Conservation (phyloP, 345 rosid species). For the Sisymbrium altissimum region DNA sequence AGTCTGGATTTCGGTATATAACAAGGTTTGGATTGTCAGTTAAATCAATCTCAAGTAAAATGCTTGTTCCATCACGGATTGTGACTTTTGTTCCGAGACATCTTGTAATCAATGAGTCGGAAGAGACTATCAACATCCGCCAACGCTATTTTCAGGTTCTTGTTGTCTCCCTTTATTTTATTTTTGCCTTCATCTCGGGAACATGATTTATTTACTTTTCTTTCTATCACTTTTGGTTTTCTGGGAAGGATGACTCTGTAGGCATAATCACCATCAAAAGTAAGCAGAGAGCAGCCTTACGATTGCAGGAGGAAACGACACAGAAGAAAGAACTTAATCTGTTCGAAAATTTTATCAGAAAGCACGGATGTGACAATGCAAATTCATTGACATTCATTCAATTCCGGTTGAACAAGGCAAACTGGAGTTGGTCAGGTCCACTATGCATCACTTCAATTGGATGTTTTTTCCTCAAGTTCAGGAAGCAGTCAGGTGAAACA, state of each 20-base stretch:
- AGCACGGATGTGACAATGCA: conserved; percentile 60
- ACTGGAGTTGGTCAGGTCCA: conserved; percentile 86
- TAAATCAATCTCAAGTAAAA: conserved; percentile 45
- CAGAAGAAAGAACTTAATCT: conserved; percentile 56
- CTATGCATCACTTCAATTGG: conserved; percentile 85
- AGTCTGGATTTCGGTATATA: conserved; percentile 50
- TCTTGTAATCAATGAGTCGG: conserved; percentile 68
- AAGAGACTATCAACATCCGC: conserved; percentile 58
- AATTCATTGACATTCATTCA: conserved; percentile 54
- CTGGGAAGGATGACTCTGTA: conserved; percentile 59
- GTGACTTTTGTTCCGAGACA: conserved; percentile 73
- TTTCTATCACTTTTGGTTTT: conserved; percentile 16
- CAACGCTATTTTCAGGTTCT: conserved; percentile 79
- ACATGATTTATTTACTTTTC: conserved; percentile 22
- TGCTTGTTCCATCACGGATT: conserved; percentile 56
- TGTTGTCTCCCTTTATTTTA: not conserved
- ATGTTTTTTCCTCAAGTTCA: conserved; percentile 76
- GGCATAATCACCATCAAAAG: conserved; percentile 48
- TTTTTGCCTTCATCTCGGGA: conserved; percentile 8
- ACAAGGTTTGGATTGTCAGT: conserved; percentile 73
- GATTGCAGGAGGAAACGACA: conserved; percentile 50
- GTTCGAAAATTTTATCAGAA: conserved; percentile 79
- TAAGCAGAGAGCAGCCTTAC: conserved; percentile 49
- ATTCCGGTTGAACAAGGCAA: conserved; percentile 57
- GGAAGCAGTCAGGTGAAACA: conserved; percentile 53